Evolutionary conservation across 108 stramenopile genomes (phyloP), one percentile per base, ranked within the genome.

Genomic region (Aurantiochytrium sp.): DNA sequence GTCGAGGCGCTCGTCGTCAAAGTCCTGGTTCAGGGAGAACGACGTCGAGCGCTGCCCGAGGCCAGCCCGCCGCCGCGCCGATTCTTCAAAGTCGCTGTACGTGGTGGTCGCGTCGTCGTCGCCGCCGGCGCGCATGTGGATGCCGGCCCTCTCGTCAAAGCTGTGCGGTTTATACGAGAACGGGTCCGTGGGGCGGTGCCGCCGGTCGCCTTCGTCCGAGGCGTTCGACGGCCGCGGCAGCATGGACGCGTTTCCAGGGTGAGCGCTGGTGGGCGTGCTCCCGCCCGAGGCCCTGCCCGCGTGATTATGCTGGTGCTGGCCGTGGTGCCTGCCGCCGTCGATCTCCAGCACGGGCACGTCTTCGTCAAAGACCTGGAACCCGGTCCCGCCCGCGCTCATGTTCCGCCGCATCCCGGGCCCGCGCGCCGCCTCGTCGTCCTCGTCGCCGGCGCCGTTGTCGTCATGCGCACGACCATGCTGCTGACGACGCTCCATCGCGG

Each of bases 1-100:
- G 73, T 81, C 73, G 8, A 81, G 73, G 12, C 73, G 73, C 45
- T 81, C 73, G 42, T 81, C 73, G 24, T 81, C 73, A 42, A 81
- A 81, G 12, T 41, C 45, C 24, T 81, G 39, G 2, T 81, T 48
- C 73, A 81, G 24, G 6, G 73, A 81, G 39, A 81, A 81, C 45
- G 73, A 81, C 45, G 73, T 48, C 24, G 73, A 81, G 24, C 73
- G 27, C 50, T 52, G 50, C 8, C 50, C 50, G 50, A 52, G 27
- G 59, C 59, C 59, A 27, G 10, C 19, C 15, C 34, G 27, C 15
- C 22, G 15, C 10, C 32, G 59, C 1, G 2, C 8, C 8, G 34
- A 19, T 30, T 15, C 59, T 27, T 65, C 59, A 27, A 24, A 65
- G 59, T 65, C 59, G 59, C 59, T 65, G 12, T 34, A 34, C 10